Percentiles rank a stretch among this genome's conserved stretches.
Evolutionary conservation across 805 yeast genomes (phyloP).

Genomic region (Teunomyces aglyptinius): DNA sequence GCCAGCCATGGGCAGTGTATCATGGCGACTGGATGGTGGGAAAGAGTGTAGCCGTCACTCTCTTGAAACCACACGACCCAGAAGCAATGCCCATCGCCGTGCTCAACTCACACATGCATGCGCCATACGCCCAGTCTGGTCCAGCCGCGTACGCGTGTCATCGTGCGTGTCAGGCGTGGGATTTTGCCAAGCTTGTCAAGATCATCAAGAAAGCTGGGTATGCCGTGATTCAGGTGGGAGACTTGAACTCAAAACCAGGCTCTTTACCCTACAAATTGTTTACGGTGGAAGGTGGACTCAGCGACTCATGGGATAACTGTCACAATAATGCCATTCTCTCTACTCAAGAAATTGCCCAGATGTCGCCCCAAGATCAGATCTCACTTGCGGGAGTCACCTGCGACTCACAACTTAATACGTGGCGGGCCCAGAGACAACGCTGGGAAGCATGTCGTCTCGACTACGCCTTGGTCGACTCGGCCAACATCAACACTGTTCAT

Average conservation of each 20-base stretch:
- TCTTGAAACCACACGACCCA: slow-evolving; percentile 49
- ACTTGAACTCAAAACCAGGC: slow-evolving; percentile 85
- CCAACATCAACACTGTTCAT: slow-evolving; percentile 49
- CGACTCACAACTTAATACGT: slow-evolving; percentile 82
- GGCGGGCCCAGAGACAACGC: slow-evolving; percentile 59
- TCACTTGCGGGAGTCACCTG: slow-evolving; percentile 81
- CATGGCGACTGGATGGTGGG: slow-evolving; percentile 99
- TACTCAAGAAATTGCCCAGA: slow-evolving; percentile 21
- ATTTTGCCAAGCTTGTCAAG: slow-evolving; percentile 65
- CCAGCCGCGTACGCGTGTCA: slow-evolving; percentile 91
- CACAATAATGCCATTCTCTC: slow-evolving; percentile 33
- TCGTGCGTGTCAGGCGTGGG: slow-evolving; percentile 96
- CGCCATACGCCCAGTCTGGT: slow-evolving; percentile 81
- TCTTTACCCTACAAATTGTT: slow-evolving; percentile 77
- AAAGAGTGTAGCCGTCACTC: slow-evolving; percentile 75
- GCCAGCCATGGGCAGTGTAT: slow-evolving; percentile 88
- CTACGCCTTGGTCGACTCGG: slow-evolving; percentile 75
- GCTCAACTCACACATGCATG: slow-evolving; percentile 94
- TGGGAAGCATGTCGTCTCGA: slow-evolving; percentile 86
- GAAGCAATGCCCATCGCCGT: slow-evolving; percentile 64
- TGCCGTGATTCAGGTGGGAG: slow-evolving; percentile 88
- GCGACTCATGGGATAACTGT: slow-evolving; percentile 79
- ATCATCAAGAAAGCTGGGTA: slow-evolving; percentile 70
- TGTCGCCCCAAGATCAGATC: slow-evolving; percentile 54
- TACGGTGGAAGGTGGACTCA: slow-evolving; percentile 62